A percentile compares a stretch with the other conserved stretches of the same genome.
phyloP scores from a whole-genome alignment of 495 filamentous ascomycete genomes.

The Glonium stellatum region DNA sequence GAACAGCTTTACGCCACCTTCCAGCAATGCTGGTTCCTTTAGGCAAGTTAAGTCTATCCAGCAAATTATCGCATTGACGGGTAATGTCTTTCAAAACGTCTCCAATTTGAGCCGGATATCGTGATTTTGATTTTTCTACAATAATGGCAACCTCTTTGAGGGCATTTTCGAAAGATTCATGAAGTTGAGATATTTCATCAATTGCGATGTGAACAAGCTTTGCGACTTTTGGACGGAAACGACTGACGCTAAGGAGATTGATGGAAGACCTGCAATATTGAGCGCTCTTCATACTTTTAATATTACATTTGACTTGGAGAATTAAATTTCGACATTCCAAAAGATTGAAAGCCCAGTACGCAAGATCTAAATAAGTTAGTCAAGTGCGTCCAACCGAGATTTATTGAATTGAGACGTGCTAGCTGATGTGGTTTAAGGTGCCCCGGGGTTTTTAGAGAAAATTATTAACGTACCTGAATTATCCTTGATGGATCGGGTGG shows the following conservation, averaged over 20 bases:
- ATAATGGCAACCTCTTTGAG: neutral
- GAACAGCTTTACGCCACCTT: conserved; percentile 7
- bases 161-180: neutral
- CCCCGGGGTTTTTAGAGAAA: too few species aligned
- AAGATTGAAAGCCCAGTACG: conserved; percentile 6
- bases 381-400: neutral
- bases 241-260: conserved; percentile 4
- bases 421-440: too few species aligned
- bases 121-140: neutral
- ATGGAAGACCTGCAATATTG: conserved; percentile 3
- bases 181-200: neutral
- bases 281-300: conserved; percentile 2
- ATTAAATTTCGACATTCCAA: conserved; percentile 12
- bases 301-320: conserved; percentile 2
- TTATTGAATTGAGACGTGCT: neutral
- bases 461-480: too few species aligned
- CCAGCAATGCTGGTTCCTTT: neutral
- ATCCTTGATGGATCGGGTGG: too few species aligned
- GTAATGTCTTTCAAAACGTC: neutral
- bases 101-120: neutral
- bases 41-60: conserved; percentile 3
- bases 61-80: conserved; percentile 1
- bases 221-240: conserved; percentile 2
- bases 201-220: neutral
- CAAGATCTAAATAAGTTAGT: neutral